Evolutionary conservation across 2,329 filamentous ascomycete species (phyloP).

Genomic region (Bipolaris victoriae): DNA sequence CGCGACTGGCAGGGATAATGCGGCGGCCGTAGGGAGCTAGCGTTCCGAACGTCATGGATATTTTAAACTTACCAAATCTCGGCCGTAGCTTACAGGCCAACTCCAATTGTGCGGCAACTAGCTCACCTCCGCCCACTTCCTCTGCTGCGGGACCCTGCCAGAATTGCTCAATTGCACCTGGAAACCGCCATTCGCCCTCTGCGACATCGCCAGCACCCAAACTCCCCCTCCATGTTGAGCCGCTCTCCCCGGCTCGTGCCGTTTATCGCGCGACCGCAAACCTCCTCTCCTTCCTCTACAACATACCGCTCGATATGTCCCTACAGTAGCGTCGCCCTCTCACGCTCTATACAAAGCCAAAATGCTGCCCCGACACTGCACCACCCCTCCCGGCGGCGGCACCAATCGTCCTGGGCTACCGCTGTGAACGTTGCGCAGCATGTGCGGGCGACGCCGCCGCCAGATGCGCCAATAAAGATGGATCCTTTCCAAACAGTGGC

Average conservation of each 20-base stretch:
- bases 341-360: slow-evolving; percentile 6
- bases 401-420: slow-evolving; percentile 74
- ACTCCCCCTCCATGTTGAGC: slow-evolving; percentile 37
- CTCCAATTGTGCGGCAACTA: slow-evolving; percentile 2
- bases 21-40: slow-evolving; percentile 9
- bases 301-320: slow-evolving; percentile 36
- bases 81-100: slow-evolving; percentile 18
- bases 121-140: slow-evolving; percentile 9
- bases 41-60: slow-evolving; percentile 19
- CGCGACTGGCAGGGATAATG: slow-evolving; percentile 9
- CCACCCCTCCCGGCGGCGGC: slow-evolving; percentile 52
- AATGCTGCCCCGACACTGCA: slow-evolving; percentile 34
- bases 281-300: slow-evolving; percentile 20
- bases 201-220: neutral
- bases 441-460: slow-evolving; percentile 68
- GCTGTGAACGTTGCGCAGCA: slow-evolving; percentile 72
- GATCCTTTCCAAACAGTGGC: slow-evolving; percentile 90
- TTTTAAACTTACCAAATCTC: slow-evolving; percentile 15
- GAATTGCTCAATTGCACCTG: slow-evolving; percentile 35
- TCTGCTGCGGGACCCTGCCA: slow-evolving; percentile 11
- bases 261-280: slow-evolving; percentile 35
- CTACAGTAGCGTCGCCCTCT: slow-evolving; percentile 16
- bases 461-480: slow-evolving; percentile 72
- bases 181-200: neutral
- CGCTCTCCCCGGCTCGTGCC: slow-evolving; percentile 46